phyloP scores from a whole-genome alignment of 768 basidiomycete species.

The Mycena sanguinolenta region DNA sequence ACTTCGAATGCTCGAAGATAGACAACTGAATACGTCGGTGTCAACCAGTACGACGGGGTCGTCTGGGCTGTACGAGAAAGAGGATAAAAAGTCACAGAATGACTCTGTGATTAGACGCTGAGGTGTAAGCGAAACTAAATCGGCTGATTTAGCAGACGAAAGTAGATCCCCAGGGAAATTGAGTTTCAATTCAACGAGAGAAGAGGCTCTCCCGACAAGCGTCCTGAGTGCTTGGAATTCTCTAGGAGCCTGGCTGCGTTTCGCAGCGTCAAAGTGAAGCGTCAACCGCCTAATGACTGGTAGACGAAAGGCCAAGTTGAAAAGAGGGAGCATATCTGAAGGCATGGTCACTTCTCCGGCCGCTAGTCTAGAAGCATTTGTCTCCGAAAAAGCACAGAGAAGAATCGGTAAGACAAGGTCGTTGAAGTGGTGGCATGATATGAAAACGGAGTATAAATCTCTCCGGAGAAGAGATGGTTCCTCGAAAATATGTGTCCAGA shows the following conservation, averaged over 20 bases:
- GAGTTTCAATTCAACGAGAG: constrained; percentile 16
- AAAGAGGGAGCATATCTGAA: constrained; percentile 12
- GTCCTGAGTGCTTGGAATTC: constrained; percentile 15
- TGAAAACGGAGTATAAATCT: constrained; percentile 22
- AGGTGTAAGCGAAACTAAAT: constrained; percentile 25
- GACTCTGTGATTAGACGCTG: constrained; percentile 26
- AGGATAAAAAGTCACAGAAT: constrained; percentile 34
- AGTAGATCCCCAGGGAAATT: constrained; percentile 32
- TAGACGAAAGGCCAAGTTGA: constrained; percentile 19
- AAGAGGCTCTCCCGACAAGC: not conserved
- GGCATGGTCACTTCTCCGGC: constrained; percentile 11
- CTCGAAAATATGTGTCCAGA: constrained; percentile 31
- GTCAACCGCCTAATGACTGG: constrained; percentile 13
- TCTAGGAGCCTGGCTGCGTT: constrained; percentile 18
- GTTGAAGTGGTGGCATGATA: constrained; percentile 30
- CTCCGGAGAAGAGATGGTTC: not conserved
- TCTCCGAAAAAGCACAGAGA: constrained; percentile 8
- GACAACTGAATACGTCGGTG: constrained; percentile 32
- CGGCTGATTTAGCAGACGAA: constrained; percentile 25
- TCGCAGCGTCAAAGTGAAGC: constrained; percentile 26
- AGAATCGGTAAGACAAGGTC: constrained; percentile 23
- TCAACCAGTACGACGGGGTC: constrained; percentile 31
- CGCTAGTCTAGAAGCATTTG: not conserved
- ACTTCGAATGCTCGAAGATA: constrained; percentile 18
- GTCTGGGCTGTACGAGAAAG: constrained; percentile 16